Conservation (phyloP, 495 filamentous ascomycete species). For the Aspergillus hancockii region DNA sequence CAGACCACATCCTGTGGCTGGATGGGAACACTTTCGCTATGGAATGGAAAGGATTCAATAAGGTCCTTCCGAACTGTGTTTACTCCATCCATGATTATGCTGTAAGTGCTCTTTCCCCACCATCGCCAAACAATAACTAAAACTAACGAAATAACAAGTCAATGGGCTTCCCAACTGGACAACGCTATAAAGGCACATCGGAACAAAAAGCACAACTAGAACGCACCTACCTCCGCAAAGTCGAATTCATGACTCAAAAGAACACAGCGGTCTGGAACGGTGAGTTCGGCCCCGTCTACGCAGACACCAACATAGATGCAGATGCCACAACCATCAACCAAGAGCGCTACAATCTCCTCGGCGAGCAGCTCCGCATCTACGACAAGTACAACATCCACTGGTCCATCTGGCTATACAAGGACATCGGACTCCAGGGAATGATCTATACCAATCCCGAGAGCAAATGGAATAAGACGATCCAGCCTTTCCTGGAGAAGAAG, state of each 20-base stretch:
- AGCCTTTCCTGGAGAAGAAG: slow-evolving; percentile 59
- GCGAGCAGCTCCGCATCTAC: slow-evolving; percentile 59
- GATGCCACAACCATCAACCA: slow-evolving; percentile 50
- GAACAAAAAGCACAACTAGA: slow-evolving; percentile 53
- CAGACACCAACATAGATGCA: slow-evolving; percentile 31
- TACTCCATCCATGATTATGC: slow-evolving; percentile 66
- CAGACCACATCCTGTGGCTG: slow-evolving; percentile 62
- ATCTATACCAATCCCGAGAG: slow-evolving; percentile 49
- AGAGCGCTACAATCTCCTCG: slow-evolving; percentile 53
- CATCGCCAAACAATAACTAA: not conserved
- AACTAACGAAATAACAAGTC: slow-evolving; percentile 11
- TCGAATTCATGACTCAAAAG: slow-evolving; percentile 55
- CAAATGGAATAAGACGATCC: slow-evolving; percentile 51
- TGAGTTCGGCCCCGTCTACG: slow-evolving; percentile 67
- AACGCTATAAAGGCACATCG: slow-evolving; percentile 50
- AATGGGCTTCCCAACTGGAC: slow-evolving; percentile 58
- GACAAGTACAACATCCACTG: slow-evolving; percentile 56
- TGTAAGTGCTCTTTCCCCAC: slow-evolving; percentile 15
- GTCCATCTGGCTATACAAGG: slow-evolving; percentile 68
- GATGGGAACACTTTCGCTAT: slow-evolving; percentile 69
- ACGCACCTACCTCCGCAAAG: slow-evolving; percentile 54
- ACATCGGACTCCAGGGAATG: slow-evolving; percentile 67
- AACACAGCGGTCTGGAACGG: slow-evolving; percentile 64
- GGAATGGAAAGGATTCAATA: slow-evolving; percentile 48
- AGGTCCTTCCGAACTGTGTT: slow-evolving; percentile 55